Conservation (phyloP, 495 filamentous ascomycete species). For the Chaetomium fimeti region DNA sequence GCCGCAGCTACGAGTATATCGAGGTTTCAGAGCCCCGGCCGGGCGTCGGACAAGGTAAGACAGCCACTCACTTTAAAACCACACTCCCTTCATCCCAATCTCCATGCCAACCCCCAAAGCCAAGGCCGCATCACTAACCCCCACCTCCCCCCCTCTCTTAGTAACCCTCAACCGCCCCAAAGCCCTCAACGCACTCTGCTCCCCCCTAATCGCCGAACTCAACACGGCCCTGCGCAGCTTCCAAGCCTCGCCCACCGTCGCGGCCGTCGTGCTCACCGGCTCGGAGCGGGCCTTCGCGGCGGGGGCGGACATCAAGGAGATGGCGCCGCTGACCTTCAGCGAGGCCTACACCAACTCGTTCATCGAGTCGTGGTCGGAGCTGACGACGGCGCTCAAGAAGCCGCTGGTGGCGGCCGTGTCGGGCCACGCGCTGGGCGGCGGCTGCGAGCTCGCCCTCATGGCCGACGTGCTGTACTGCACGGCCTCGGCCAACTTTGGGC, state of each 20-base stretch:
- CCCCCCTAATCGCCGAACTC: slow-evolving; percentile 83
- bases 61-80: background rate
- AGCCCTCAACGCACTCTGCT: slow-evolving; percentile 87
- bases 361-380: slow-evolving; percentile 87
- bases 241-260: slow-evolving; percentile 65
- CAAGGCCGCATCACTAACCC: slow-evolving; percentile 9
- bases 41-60: slow-evolving; percentile 80
- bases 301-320: slow-evolving; percentile 98
- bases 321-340: slow-evolving; percentile 85
- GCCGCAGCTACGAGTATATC: slow-evolving; percentile 71
- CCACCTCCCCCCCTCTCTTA: slow-evolving; percentile 33
- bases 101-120: background rate
- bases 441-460: slow-evolving; percentile 98
- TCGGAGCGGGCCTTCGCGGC: slow-evolving; percentile 88
- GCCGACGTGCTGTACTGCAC: slow-evolving; percentile 92
- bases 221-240: slow-evolving; percentile 75
- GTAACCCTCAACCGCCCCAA: slow-evolving; percentile 96
- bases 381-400: slow-evolving; percentile 78
- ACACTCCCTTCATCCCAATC: background rate
- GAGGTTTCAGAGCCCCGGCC: slow-evolving; percentile 77
- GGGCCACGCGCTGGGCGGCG: slow-evolving; percentile 89
- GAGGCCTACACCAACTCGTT: slow-evolving; percentile 82
- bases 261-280: slow-evolving; percentile 83
- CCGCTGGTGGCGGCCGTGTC: slow-evolving; percentile 92
- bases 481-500: slow-evolving; percentile 77